A percentile compares a stretch with the other conserved stretches of the same genome.
Evolutionary conservation across 257 asterid species (phyloP).

Genomic region (Solanum commersonii): DNA sequence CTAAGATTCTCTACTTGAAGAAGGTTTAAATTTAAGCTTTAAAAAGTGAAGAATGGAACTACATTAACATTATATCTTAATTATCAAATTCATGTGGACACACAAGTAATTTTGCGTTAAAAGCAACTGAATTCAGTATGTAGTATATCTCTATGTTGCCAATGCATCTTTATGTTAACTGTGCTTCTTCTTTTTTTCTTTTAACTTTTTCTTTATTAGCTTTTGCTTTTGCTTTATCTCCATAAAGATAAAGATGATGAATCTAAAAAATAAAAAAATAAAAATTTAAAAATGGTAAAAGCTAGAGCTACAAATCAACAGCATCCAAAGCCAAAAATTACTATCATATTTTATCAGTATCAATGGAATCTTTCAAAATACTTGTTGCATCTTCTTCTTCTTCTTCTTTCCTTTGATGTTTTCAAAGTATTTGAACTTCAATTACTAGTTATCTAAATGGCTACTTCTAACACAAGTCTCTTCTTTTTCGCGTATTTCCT

Average conservation of each 20-base stretch:
- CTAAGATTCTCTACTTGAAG: background rate
- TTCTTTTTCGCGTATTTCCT: constrained; percentile 3
- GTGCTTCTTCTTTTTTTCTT: constrained; percentile 1
- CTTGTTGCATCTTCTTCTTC: background rate
- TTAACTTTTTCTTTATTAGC: constrained; percentile 7
- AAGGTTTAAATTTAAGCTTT: background rate
- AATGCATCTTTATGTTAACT: constrained; percentile 24
- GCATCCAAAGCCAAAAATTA: constrained; percentile 4
- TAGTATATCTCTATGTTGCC: background rate
- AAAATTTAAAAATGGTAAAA: background rate
- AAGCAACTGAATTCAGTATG: background rate
- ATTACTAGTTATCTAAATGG: constrained; percentile 9
- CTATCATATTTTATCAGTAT: background rate
- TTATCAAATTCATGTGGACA: background rate
- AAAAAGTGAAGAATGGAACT: background rate
- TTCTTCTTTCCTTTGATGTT: background rate
- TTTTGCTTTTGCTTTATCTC: constrained; percentile 26
- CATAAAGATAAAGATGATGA: constrained; percentile 32
- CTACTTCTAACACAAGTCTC: background rate
- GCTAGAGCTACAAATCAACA: constrained; percentile 1
- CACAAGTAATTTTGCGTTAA: background rate
- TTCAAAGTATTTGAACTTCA: background rate
- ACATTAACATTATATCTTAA: background rate
- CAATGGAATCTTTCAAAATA: constrained; percentile 2
- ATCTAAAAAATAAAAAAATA: background rate